These are phyloP conservation scores for Chondrus crispus DNA, from an alignment of 23 red algal species.

Conservation along the genomic window DNA sequence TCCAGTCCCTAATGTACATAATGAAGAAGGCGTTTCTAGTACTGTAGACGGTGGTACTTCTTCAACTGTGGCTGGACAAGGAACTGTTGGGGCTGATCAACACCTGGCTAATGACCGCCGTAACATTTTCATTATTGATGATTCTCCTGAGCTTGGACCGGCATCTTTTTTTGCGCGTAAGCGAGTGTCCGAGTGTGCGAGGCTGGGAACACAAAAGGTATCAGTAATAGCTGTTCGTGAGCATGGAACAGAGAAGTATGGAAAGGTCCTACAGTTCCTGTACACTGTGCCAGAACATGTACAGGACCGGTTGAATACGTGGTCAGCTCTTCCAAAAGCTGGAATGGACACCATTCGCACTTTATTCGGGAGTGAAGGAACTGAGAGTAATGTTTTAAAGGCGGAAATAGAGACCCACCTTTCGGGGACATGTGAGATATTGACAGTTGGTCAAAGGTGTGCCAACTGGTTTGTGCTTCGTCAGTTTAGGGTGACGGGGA, in stretches of 20 bases:
- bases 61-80: no score
- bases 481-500: constrained; percentile 33
- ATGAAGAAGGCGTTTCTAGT: no score
- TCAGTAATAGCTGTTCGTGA: not conserved
- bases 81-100: no score
- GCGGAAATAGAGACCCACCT: no score
- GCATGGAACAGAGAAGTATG: not conserved
- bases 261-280: not conserved
- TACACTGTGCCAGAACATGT: not conserved
- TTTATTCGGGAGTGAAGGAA: no score
- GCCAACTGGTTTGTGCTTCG: constrained; percentile 32
- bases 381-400: no score
- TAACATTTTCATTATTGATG: not conserved
- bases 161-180: not conserved
- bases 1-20: no score
- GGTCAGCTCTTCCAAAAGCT: constrained; percentile 5
- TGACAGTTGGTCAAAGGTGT: constrained; percentile 13
- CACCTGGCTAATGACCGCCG: no score
- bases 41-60: no score
- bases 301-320: not conserved
- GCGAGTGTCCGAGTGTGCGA: no score
- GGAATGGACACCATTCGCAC: no score
- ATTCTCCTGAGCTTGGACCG: not conserved
- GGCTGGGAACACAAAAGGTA: not conserved
- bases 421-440: not conserved